These are phyloP conservation scores for Typha latifolia DNA, from an alignment of 176 grass and related monocot genomes.

Conservation along the genomic window DNA sequence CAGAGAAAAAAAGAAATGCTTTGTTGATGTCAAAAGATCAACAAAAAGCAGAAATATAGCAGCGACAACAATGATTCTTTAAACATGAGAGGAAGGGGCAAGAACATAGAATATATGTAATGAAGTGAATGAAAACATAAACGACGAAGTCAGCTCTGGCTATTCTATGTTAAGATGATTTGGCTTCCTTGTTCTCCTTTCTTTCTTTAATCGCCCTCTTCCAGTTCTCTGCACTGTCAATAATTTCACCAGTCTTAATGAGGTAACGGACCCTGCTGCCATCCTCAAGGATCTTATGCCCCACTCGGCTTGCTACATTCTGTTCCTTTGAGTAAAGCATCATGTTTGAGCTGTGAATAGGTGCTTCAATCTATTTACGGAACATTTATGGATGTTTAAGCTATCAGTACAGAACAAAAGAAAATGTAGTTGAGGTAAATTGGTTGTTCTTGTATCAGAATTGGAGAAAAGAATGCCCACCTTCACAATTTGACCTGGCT, in stretches of 20 bases:
- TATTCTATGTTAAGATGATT: background rate
- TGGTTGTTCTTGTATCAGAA: background rate
- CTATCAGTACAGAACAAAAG: no score
- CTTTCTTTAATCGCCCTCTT: conserved; percentile 64
- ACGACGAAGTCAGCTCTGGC: no score
- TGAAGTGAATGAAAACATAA: background rate
- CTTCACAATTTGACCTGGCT: conserved; percentile 74
- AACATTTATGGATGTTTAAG: background rate
- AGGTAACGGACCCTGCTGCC: conserved; percentile 76
- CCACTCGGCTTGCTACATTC: conserved; percentile 67
- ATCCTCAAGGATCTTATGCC: conserved; percentile 75
- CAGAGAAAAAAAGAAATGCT: no score
- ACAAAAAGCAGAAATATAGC: background rate
- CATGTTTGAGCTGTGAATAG: conserved; percentile 96
- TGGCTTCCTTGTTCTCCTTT: conserved; percentile 7
- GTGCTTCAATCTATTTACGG: conserved; percentile 55
- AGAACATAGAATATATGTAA: background rate
- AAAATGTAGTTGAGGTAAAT: no score
- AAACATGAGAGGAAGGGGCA: background rate
- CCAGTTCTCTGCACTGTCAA: conserved; percentile 77
- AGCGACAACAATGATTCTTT: background rate
- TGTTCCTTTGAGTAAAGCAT: conserved; percentile 95
- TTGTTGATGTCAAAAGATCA: no score
- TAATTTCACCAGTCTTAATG: conserved; percentile 73
- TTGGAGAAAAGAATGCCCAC: conserved; percentile 21